Percentiles rank a stretch among this genome's conserved stretches.
phyloP scores from a whole-genome alignment of 352 stramenopile genomes.

The Globisporangium megalacanthum region DNA sequence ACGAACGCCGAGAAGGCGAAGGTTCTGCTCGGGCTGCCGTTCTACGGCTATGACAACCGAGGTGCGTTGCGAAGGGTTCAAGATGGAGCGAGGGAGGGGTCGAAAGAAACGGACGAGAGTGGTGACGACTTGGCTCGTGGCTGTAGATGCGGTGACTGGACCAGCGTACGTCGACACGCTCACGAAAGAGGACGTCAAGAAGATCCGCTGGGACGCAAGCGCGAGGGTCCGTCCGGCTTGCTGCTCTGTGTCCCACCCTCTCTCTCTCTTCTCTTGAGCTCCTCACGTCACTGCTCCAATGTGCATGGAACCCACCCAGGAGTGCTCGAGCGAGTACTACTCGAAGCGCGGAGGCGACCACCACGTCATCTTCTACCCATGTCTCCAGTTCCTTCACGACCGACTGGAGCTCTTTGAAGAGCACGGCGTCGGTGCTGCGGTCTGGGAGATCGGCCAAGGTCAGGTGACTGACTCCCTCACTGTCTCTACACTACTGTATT shows the following conservation, averaged over 20 bases:
- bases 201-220: constrained; percentile 44
- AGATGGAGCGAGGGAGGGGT: too few relatives aligned
- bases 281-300: too few relatives aligned
- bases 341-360: constrained; percentile 16
- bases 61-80: constrained; percentile 11
- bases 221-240: constrained; percentile 26
- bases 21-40: constrained; percentile 68
- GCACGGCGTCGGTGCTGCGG: constrained; percentile 40
- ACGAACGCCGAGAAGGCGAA: constrained; percentile 36
- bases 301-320: constrained; percentile 20
- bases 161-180: constrained; percentile 34
- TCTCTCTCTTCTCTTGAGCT: background rate
- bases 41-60: constrained; percentile 79
- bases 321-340: constrained; percentile 61
- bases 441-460: constrained; percentile 86
- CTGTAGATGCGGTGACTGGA: constrained; percentile 38
- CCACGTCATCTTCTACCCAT: constrained; percentile 71
- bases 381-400: constrained; percentile 72
- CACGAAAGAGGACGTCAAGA: constrained; percentile 28
- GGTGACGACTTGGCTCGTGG: background rate
- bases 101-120: too few relatives aligned
- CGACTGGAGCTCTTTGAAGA: constrained; percentile 52
- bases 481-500: background rate
- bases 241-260: background rate
- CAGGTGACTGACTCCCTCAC: background rate